Base-by-base conservation (phyloP, 2,329 filamentous ascomycete genomes). In the Aspergillus chevalieri region DNA sequence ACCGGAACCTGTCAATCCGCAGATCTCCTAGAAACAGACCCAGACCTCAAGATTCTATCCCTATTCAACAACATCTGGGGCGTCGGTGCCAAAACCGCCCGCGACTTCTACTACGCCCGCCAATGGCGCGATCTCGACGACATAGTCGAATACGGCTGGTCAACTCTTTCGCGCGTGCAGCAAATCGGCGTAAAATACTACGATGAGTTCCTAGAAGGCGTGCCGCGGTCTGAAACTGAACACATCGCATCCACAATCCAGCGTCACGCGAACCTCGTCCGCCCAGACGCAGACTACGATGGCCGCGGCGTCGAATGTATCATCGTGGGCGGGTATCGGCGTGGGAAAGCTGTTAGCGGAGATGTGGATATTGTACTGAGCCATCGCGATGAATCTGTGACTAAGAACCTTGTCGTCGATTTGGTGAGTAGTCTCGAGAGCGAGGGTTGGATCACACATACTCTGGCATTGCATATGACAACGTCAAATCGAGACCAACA, bases 121-220 rank as follows among this genome's bases (percentile, higher is more conserved):
- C 75, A 88, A 24, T 96, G 89, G 88, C 78, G 82, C 52, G 86
- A 93, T 52, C 74, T 95, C 0, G 89, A 96, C 60, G 91, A 97
- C 59, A 74, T 97, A 3, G 76, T 95, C 38, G 87, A 95, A 61
- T 79, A 83, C 59, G 90, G 87, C 9, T 97, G 92, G 92, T 65
- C 75, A 17, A 76, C 68, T 0, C 74, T 97, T 1, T 85, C 78
- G 0, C 82, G 90, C 10, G 86, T 89, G 1, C 92, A 96, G 67
- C 90, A 97, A 65, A 95, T 97, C 48, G 92, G 93, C 0, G 75
- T 96, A 42, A 97, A 97, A 65, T 96, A 84, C 69, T 95, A 94
- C 65, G 86, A 94, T 30, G 92, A 97, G 55, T 87, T 98, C 48
- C 73, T 80, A 43, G 69, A 78, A 14, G 82, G 80, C 12, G 88